These are phyloP conservation scores for Euphrasia arctica DNA, from an alignment of 305 asterid species.

Conservation along the genomic window DNA sequence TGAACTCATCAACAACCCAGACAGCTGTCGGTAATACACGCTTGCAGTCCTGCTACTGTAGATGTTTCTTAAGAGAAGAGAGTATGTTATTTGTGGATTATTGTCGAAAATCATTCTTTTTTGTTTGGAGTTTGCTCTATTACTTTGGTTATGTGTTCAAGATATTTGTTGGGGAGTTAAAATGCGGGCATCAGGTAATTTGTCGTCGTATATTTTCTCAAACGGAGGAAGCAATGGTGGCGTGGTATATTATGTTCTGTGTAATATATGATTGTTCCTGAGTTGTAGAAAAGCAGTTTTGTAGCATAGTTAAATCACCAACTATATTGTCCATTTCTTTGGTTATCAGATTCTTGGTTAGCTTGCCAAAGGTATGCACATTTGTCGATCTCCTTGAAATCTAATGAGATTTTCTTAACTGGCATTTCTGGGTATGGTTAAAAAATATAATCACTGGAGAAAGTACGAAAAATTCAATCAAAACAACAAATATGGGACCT, in stretches of 20 bases:
- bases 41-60: constrained; percentile 44
- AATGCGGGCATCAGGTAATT: constrained; percentile 32
- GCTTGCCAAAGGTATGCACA: too few species aligned
- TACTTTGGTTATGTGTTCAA: constrained; percentile 50
- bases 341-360: too few species aligned
- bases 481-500: neutral
- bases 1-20: constrained; percentile 36
- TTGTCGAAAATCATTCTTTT: constrained; percentile 30
- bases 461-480: neutral
- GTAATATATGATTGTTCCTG: neutral
- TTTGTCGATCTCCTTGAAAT: neutral
- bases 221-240: constrained; percentile 36
- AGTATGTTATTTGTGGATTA: constrained; percentile 53
- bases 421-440: neutral
- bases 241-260: constrained; percentile 36
- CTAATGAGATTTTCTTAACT: neutral
- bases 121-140: constrained; percentile 55
- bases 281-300: constrained; percentile 19
- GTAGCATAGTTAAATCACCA: neutral
- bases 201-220: constrained; percentile 39
- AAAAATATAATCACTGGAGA: neutral
- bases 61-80: constrained; percentile 54
- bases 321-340: too few species aligned
- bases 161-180: constrained; percentile 40
- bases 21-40: constrained; percentile 36